Evolutionary conservation across 2,329 filamentous ascomycete species (phyloP).

Genomic region (Pseudonectria buxi): DNA sequence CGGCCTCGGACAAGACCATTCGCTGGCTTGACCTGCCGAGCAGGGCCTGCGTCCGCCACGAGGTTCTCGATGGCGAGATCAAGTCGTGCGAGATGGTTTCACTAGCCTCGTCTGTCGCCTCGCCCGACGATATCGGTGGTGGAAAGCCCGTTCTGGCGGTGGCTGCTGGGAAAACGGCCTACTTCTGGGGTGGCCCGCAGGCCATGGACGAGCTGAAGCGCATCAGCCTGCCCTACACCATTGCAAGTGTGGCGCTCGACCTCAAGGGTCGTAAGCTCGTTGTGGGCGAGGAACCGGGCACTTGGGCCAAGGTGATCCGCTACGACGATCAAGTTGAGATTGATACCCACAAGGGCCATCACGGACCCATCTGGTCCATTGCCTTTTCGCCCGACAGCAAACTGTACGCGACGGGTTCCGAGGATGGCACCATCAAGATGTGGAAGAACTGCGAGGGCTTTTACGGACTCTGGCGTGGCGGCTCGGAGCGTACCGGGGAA

Average conservation of each 20-base stretch:
- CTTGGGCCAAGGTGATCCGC: conserved; percentile 92
- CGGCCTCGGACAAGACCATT: conserved; percentile 84
- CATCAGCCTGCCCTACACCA: conserved; percentile 71
- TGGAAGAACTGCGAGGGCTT: conserved; percentile 64
- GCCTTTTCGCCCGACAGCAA: conserved; percentile 94
- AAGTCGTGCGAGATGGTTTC: conserved; percentile 86
- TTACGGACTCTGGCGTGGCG: conserved; percentile 57
- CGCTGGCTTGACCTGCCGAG: conserved; percentile 90
- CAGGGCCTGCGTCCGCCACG: conserved; percentile 66
- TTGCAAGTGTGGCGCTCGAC: conserved; percentile 86
- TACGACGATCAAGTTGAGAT: conserved; percentile 79
- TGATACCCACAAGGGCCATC: conserved; percentile 92
- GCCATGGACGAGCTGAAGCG: conserved; percentile 72
- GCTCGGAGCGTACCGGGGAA: conserved; percentile 31
- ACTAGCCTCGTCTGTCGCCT: conserved; percentile 52
- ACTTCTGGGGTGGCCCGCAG: conserved; percentile 76
- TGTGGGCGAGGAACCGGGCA: conserved; percentile 85
- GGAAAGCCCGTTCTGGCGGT: conserved; percentile 74
- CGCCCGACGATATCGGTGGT: conserved; percentile 55
- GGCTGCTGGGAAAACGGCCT: conserved; percentile 87
- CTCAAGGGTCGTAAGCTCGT: conserved; percentile 75
- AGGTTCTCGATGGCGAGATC: conserved; percentile 75
- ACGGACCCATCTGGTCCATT: conserved; percentile 94
- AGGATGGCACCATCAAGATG: conserved; percentile 96
- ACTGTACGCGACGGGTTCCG: conserved; percentile 90